Percentiles rank a stretch among this genome's conserved stretches.
phyloP scores from a whole-genome alignment of 2,329 filamentous ascomycete species.

The Polytolypa hystricis region DNA sequence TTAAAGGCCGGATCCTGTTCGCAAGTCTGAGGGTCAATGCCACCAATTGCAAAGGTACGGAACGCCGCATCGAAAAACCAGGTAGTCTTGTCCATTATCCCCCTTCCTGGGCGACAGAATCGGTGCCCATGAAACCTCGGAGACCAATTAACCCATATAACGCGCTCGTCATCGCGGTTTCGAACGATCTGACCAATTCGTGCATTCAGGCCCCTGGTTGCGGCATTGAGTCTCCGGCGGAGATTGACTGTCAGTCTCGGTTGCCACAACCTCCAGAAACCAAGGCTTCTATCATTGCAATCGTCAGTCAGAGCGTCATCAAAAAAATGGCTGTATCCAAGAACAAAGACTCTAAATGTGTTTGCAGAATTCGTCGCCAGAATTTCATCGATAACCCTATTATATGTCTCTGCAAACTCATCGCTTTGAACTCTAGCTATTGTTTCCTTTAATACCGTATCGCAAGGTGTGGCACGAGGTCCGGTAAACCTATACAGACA shows the following conservation, averaged over 20 bases:
- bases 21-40: conserved; percentile 6
- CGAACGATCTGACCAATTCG: conserved; percentile 16
- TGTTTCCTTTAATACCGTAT: conserved; percentile 2
- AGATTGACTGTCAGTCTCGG: conserved; percentile 14
- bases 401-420: conserved; percentile 13
- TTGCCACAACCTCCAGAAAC: conserved; percentile 9
- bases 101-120: conserved; percentile 16
- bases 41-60: background rate
- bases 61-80: conserved; percentile 20
- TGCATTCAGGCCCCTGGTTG: conserved; percentile 16
- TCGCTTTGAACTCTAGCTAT: conserved; percentile 5
- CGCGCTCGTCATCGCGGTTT: conserved; percentile 11
- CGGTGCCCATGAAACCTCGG: conserved; percentile 16
- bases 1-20: conserved; percentile 1
- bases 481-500: conserved; percentile 18
- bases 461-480: conserved; percentile 8
- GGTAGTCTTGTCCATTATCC: conserved; percentile 11
- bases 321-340: conserved; percentile 17
- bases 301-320: conserved; percentile 13
- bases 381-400: conserved; percentile 13
- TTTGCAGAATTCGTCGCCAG: conserved; percentile 15
- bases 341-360: conserved; percentile 15
- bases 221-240: conserved; percentile 15
- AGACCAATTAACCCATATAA: conserved; percentile 18
- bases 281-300: conserved; percentile 9